A percentile compares a stretch with the other conserved stretches of the same genome.
Evolutionary conservation across 2,329 filamentous ascomycete species (phyloP).

Genomic region (Periconia digitata): DNA sequence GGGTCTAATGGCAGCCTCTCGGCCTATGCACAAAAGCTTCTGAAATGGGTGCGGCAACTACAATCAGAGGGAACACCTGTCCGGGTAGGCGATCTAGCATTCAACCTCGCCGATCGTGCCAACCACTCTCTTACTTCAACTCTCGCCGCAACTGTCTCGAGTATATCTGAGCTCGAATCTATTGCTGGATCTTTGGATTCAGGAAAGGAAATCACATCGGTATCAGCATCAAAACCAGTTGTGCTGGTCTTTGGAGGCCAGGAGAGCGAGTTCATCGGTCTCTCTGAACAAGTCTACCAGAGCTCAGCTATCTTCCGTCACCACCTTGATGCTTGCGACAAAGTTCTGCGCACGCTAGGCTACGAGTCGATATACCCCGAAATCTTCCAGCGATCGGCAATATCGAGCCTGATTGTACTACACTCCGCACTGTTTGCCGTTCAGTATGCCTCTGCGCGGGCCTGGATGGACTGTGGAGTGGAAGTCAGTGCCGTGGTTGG

Average conservation of each 20-base stretch:
- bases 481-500: conserved; percentile 12
- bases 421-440: conserved; percentile 15
- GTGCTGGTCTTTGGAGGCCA: conserved; percentile 12
- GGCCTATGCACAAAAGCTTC: not conserved
- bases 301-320: not conserved
- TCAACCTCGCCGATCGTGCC: conserved; percentile 1
- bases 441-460: conserved; percentile 18
- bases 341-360: not conserved
- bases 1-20: conserved; percentile 1
- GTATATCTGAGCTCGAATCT: not conserved
- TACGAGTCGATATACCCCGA: conserved; percentile 2
- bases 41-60: not conserved
- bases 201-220: not conserved
- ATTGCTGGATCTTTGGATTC: not conserved
- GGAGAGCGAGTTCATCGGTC: conserved; percentile 1
- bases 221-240: conserved; percentile 2
- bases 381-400: conserved; percentile 8
- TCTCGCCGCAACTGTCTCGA: not conserved
- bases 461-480: conserved; percentile 16
- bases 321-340: conserved; percentile 11
- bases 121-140: not conserved
- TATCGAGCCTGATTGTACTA: conserved; percentile 7
- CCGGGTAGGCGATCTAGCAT: not conserved
- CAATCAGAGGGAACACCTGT: not conserved
- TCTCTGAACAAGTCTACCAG: conserved; percentile 1